Conservation (phyloP, 164 flowering plant genomes). For the Umbilicus rupestris region DNA sequence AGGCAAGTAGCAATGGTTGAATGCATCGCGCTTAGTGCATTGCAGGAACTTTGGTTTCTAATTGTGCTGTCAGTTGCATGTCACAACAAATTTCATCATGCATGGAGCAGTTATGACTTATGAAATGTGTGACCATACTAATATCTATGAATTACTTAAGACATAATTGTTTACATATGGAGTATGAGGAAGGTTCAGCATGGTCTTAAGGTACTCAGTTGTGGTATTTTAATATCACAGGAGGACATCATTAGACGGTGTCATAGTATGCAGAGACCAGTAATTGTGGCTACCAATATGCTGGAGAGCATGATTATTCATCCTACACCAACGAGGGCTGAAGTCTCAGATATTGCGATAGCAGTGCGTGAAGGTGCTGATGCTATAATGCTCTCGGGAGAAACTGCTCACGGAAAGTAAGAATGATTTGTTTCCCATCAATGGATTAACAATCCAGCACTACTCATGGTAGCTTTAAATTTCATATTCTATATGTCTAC, state of each 20-base stretch:
- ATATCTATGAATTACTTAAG: not conserved
- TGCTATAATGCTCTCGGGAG: slow-evolving; percentile 98
- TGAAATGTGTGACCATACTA: not conserved
- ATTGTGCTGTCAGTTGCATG: not conserved
- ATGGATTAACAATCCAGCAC: not conserved
- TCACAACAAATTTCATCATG: not conserved
- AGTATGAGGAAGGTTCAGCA: not conserved
- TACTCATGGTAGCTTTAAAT: not conserved
- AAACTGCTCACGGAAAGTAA: slow-evolving; percentile 99
- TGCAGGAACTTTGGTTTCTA: not conserved
- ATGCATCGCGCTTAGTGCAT: not conserved
- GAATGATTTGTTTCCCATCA: slow-evolving; percentile 18
- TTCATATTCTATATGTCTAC: not conserved
- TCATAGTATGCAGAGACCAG: slow-evolving; percentile 81
- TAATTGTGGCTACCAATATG: slow-evolving; percentile 98
- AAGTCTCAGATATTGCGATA: slow-evolving; percentile 96
- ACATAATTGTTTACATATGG: too few species aligned
- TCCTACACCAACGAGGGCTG: slow-evolving; percentile 98
- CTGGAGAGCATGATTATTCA: slow-evolving; percentile 95
- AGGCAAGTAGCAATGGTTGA: not conserved
- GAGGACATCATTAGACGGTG: slow-evolving; percentile 88
- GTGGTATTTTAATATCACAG: slow-evolving; percentile 20
- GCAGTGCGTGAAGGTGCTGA: slow-evolving; percentile 97
- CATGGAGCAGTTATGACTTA: not conserved
- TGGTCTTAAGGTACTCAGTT: not conserved